Evolutionary conservation across 192 early-diverging fungal genomes (phyloP).

Genomic region (Geranomyces michiganensis): DNA sequence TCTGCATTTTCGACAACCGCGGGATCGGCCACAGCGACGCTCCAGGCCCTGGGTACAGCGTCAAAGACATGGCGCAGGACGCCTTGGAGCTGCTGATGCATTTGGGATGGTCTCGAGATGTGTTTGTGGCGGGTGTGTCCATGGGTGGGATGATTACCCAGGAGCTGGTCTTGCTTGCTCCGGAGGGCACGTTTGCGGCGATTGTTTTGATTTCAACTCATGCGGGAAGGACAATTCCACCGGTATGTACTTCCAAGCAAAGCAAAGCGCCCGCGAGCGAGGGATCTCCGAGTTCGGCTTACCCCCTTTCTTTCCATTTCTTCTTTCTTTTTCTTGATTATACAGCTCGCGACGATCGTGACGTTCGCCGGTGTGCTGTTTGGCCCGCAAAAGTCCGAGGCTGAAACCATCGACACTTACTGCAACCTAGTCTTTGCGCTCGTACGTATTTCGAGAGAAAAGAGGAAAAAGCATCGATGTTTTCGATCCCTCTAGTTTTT

Average conservation of each 20-base stretch:
- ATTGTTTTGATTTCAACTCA: constrained; percentile 63
- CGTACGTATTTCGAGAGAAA: neutral
- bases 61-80: constrained; percentile 80
- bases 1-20: constrained; percentile 82
- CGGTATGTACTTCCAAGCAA: constrained; percentile 15
- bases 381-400: neutral
- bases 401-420: constrained; percentile 3
- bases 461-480: neutral
- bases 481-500: neutral
- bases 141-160: constrained; percentile 78
- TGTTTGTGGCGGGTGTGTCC: constrained; percentile 81
- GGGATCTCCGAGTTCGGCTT: neutral
- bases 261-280: too few species aligned
- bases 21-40: constrained; percentile 68
- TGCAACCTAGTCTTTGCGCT: constrained; percentile 21
- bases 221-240: constrained; percentile 52
- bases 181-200: constrained; percentile 57
- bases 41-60: constrained; percentile 56
- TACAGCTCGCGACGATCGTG: constrained; percentile 14
- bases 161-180: constrained; percentile 64
- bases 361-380: constrained; percentile 16
- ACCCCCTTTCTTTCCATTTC: too few species aligned
- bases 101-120: constrained; percentile 70
- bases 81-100: constrained; percentile 67
- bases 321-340: neutral